Evolutionary conservation across 495 filamentous ascomycete genomes (phyloP).

Genomic region (Aspergillus olivimuriae): DNA sequence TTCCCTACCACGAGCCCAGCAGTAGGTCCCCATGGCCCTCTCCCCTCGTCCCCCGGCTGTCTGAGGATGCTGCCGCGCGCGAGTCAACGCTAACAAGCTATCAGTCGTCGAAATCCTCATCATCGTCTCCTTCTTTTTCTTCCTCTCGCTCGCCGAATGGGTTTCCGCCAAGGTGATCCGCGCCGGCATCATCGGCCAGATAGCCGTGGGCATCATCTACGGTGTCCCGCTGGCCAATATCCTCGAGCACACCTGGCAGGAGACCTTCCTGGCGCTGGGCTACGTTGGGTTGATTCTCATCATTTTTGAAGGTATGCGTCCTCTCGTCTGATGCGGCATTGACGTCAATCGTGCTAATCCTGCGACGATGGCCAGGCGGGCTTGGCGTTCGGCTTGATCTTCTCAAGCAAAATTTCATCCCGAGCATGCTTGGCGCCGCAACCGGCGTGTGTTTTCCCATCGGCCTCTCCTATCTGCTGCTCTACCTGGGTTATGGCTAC

Average conservation of each 20-base stretch:
- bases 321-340: not conserved
- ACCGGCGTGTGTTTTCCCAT: slow-evolving; percentile 31
- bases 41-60: not conserved
- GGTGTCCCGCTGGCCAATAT: slow-evolving; percentile 28
- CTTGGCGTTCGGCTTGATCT: slow-evolving; percentile 26
- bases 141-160: slow-evolving; percentile 28
- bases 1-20: slow-evolving; percentile 28
- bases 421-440: slow-evolving; percentile 25
- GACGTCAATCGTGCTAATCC: slow-evolving; percentile 4
- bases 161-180: slow-evolving; percentile 23
- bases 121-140: slow-evolving; percentile 30
- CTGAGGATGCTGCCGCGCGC: no score
- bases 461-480: slow-evolving; percentile 24
- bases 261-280: slow-evolving; percentile 26
- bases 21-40: slow-evolving; percentile 14
- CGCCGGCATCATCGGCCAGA: slow-evolving; percentile 30
- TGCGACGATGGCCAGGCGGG: slow-evolving; percentile 20
- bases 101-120: slow-evolving; percentile 26
- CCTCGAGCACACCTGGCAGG: slow-evolving; percentile 23
- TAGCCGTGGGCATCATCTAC: slow-evolving; percentile 32
- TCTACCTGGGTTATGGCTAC: slow-evolving; percentile 28
- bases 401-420: slow-evolving; percentile 25
- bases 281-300: slow-evolving; percentile 34
- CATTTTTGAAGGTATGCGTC: slow-evolving; percentile 26
- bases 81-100: not conserved